Base-by-base conservation (phyloP, 208 protist genomes). In the Borovskyia barvae region DNA sequence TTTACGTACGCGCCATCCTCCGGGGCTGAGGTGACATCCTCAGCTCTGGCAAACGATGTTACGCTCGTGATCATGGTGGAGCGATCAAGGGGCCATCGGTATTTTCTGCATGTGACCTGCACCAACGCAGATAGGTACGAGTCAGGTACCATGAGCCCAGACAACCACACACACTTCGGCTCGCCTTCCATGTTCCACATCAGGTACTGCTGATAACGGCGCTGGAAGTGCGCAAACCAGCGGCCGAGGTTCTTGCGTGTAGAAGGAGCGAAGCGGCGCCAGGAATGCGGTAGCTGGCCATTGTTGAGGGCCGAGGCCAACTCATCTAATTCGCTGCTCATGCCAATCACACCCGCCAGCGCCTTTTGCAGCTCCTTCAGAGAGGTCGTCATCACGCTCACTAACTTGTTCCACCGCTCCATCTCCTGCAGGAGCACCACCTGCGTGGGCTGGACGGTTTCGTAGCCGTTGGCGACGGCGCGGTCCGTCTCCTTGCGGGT, bases 401-500 rank as follows among this genome's bases (percentile, higher is more conserved):
- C 80, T 25, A 99, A 80, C 7, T 52, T 43, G 79, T 99, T 99
- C 95, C 97, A 99, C 6, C 97, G 90, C 72, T 99, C 98, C 14
- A 99, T 76, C 80, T 99, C 98, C 68, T 99, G 98, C 66, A 99
- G 73, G 32, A 99, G 83, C 29, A 99, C 98, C 41, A 99, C 96
- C 66, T 99, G 92, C 15, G 86, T 97, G 7, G 98, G 98, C 62
- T 86, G 73, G 35, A 93, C 58, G 26, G 56, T 79, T 15, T 83
- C 84, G 75, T 90, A 66, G 30, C 77, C 82, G 26, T 72, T 80
- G 42, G 83, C 62, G 40, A 65, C 45, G 15, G 85, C 83, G 30
- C 73, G 70, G 46, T 84, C 81, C 55, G 66, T 78, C 57, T 94
- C 87, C 60, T 93, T 88, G 51, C 55, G 50, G n/a, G 61, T 55